A percentile compares a stretch with the other conserved stretches of the same genome.
Evolutionary conservation across 1,284 basidiomycete species (phyloP).

Genomic region (Peniophora sp.): DNA sequence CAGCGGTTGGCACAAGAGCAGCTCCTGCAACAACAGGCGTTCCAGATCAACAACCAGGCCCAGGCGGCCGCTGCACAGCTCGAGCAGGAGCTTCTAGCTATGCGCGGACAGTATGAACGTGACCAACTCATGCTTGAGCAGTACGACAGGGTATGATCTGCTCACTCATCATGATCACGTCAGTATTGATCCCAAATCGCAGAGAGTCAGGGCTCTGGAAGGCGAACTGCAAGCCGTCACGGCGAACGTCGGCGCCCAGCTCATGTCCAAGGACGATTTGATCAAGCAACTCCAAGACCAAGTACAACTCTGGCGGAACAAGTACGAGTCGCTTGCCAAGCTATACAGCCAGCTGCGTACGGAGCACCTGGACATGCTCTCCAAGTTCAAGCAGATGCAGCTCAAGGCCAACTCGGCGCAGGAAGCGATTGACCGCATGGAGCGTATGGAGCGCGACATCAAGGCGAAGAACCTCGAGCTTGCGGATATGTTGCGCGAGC

Average conservation of each 20-base stretch:
- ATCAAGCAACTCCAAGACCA: constrained; percentile 96
- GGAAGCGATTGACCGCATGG: constrained; percentile 99
- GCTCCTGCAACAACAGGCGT: constrained; percentile 64
- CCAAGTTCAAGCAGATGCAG: constrained; percentile 96
- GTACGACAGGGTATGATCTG: constrained; percentile 77
- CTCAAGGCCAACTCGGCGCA: constrained; percentile 98
- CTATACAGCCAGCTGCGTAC: constrained; percentile 96
- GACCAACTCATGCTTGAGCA: constrained; percentile 98
- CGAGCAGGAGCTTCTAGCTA: constrained; percentile 85
- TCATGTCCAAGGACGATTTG: constrained; percentile 90
- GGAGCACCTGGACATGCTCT: constrained; percentile 95
- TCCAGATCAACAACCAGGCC: constrained; percentile 69
- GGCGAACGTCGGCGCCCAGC: constrained; percentile 80
- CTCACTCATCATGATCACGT: constrained; percentile 2
- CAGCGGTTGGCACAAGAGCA: constrained; percentile 88
- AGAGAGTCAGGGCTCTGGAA: constrained; percentile 96
- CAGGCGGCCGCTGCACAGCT: constrained; percentile 69
- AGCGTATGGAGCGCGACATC: constrained; percentile 96
- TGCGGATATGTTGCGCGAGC: constrained; percentile 98
- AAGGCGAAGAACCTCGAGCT: constrained; percentile 98
- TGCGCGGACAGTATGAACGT: constrained; percentile 96
- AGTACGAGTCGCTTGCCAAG: constrained; percentile 98
- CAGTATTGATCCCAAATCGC: constrained; percentile 4
- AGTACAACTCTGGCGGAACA: constrained; percentile 95
- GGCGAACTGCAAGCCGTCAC: constrained; percentile 79